Evolutionary conservation across 805 yeast species (phyloP), one percentile per base, ranked within the genome.

Genomic region (Groenewaldozyma salmanticensis): DNA sequence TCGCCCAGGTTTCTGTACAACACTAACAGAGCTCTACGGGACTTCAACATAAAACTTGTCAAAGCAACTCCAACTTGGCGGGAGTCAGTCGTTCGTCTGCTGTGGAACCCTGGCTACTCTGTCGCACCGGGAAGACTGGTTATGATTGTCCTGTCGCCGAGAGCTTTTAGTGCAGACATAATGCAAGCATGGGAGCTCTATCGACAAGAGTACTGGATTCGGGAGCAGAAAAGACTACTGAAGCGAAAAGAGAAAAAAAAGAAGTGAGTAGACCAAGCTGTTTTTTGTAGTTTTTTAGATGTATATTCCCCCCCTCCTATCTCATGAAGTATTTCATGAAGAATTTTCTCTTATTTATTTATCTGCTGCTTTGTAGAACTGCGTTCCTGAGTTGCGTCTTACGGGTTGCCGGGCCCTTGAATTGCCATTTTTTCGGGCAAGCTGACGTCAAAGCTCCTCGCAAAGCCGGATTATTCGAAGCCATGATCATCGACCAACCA

Each of bases 171-270:
- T 45, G 77, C 92, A 0, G 88, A 82, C 37, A 75, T 82, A 4
- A 71, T 96, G 47, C 96, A 88, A 58, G 88, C 86, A 6, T 90
- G 98, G 97, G 98, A 90, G 54, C 60, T 86, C 32, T 90, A 88
- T 54, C 64, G 98, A 45, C 84, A 83, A 50, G 96, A 88, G 58
- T 92, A 87, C 57, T 92, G 97, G 96, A 75, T 78, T 18, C 71
- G 81, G 51, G 95, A 87, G 57, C 83, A 85, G 27, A 41, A 39
- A 3, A 31, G 51, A 27, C 21, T 13, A 5, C 21, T 18, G 31
- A 33, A 45, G 33, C 33, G 27, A 17, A 33, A 38, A 19, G 24
- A 37, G 38, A 21, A 37, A 6, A 34, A n/a, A 19, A 18, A 42
- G 27, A 37, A 18, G 37, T 15, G 27, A 24, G n/a, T n/a, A n/a